Conservation (phyloP, 2,329 filamentous ascomycete genomes). For the Hyphodiscus sp. region DNA sequence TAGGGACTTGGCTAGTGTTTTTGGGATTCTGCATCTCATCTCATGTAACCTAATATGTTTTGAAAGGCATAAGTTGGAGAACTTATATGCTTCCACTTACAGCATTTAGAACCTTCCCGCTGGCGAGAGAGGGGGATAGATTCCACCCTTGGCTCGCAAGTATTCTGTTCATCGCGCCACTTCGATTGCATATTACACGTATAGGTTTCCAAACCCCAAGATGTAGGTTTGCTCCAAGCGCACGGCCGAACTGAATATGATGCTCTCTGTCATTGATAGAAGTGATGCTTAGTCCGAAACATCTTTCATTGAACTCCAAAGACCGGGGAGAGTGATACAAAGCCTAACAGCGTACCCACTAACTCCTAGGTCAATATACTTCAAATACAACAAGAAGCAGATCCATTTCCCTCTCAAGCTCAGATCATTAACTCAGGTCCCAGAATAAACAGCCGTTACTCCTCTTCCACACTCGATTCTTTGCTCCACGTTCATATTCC, state of each 20-base stretch:
- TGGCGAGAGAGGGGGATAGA: too few relatives aligned
- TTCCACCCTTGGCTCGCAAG: too few relatives aligned
- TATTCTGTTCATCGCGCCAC: too few relatives aligned
- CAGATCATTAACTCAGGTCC: constrained; percentile 22
- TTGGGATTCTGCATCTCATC: too few relatives aligned
- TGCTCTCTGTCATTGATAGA: too few relatives aligned
- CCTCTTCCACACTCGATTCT: constrained; percentile 79
- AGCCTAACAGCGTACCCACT: neutral
- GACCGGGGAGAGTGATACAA: neutral
- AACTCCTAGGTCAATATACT: neutral
- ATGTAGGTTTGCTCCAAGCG: constrained; percentile 4
- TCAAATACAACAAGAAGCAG: neutral
- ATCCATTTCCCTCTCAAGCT: neutral
- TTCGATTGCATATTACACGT: neutral
- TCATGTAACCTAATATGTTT: too few relatives aligned
- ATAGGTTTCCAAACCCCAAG: constrained; percentile 5
- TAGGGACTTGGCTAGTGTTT: too few relatives aligned
- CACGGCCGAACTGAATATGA: too few relatives aligned
- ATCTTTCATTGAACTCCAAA: neutral
- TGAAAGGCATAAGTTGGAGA: too few relatives aligned
- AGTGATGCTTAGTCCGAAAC: too few relatives aligned
- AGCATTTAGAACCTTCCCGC: too few relatives aligned
- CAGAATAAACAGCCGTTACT: constrained; percentile 78
- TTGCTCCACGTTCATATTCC: constrained; percentile 74
- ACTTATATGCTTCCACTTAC: too few relatives aligned